Evolutionary conservation across 2,329 filamentous ascomycete species (phyloP), one percentile per base, ranked within the genome.

Genomic region (Taxawa tesnikishii): DNA sequence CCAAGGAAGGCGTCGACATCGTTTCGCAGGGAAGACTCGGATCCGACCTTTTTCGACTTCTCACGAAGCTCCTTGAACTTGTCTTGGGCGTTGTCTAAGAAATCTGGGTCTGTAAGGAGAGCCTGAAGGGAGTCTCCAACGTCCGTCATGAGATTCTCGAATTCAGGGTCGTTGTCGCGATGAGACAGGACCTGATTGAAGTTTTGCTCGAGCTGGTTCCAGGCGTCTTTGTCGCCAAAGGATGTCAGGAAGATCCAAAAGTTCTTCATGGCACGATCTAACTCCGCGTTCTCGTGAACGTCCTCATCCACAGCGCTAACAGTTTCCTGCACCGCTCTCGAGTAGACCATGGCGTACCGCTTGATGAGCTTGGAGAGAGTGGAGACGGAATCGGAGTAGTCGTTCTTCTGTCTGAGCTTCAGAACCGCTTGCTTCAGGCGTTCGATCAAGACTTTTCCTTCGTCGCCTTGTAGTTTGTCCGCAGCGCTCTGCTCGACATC

Each of bases 321-420:
- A 0, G 83, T 70, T 29, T 83, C 72, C 33, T 79, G 70, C 0
- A 76, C 70, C 0, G 77, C 79, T 21, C 75, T 73, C 0, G 83
- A 83, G 51, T 94, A 94, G 7, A 76, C 65, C 39, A 74, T 62
- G 7, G 82, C 78, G 53, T 93, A 94, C 26, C 79, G 73, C 48
- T 84, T 74, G 35, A 94, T 67, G 5, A 96, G 65, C 6, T 76
- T 58, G 0, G 81, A 73, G 18, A 96, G 56, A 0, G 77, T 84
- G 1, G 82, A 84, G 0, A 94, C 84, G 0, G 87, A 94, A 29
- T 87, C 76, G 0, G 79, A 75, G 52, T 96, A 96, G 51, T 94
- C 84, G 6, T 69, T 73, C 31, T 81, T 75, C 47, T 83, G 70
- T 6, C 82, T 70, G 10, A 96, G 67, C 24, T 80, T 82, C 10